phyloP scores from a whole-genome alignment of 1,139 yeast species.

The Meyerozyma smithsonii region DNA sequence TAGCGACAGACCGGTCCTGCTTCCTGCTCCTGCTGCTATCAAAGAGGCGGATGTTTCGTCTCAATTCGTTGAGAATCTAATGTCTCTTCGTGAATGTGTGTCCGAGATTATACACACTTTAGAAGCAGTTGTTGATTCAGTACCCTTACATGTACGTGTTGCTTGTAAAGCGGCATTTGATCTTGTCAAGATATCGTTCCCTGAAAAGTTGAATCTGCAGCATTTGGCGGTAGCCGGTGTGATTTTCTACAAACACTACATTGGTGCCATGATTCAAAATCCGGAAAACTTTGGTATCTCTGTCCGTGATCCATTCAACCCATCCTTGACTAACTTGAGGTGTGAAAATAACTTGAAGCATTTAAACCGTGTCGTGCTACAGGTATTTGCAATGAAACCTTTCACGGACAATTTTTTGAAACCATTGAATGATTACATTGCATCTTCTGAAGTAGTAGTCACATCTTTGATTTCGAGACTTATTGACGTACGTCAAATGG shows the following conservation, averaged over 20 bases:
- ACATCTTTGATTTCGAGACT: conserved; percentile 41
- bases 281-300: conserved; percentile 62
- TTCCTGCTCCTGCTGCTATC: conserved; percentile 67
- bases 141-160: conserved; percentile 62
- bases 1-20: conserved; percentile 20
- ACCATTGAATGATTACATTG: conserved; percentile 73
- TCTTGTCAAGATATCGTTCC: conserved; percentile 39
- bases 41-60: conserved; percentile 68
- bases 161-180: conserved; percentile 31
- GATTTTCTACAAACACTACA: conserved; percentile 56
- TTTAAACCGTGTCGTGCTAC: conserved; percentile 57
- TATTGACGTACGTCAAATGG: conserved; percentile 55
- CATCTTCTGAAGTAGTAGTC: conserved; percentile 43
- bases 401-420: conserved; percentile 72
- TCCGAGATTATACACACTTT: conserved; percentile 50
- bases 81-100: conserved; percentile 66
- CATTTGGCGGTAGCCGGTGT: conserved; percentile 68
- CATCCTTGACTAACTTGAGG: conserved; percentile 19
- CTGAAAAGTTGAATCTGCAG: conserved; percentile 48
- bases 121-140: conserved; percentile 29
- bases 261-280: conserved; percentile 58
- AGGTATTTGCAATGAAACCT: conserved; percentile 61
- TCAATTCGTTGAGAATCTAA: conserved; percentile 69
- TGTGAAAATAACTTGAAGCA: conserved; percentile 51
- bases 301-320: conserved; percentile 25